Percentiles rank a stretch among this genome's conserved stretches.
phyloP scores from a whole-genome alignment of 108 stramenopile genomes.

The Licmophora abbreviata region DNA sequence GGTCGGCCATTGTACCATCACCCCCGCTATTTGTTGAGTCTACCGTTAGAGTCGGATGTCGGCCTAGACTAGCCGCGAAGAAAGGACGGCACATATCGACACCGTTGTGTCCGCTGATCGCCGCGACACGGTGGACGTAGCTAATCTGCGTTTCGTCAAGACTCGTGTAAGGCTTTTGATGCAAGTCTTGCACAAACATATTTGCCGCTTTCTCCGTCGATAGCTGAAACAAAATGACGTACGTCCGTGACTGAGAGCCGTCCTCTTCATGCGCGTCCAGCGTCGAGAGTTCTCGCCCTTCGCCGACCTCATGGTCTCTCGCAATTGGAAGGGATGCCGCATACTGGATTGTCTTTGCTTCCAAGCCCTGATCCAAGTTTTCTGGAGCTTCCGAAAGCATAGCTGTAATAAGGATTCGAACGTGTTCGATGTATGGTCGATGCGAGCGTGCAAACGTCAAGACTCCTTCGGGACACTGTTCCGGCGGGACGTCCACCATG shows the following conservation, averaged over 20 bases:
- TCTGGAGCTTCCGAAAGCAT: background rate
- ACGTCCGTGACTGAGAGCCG: conserved; percentile 15
- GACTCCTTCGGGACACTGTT: conserved; percentile 79
- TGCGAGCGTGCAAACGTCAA: conserved; percentile 60
- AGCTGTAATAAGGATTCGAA: conserved; percentile 56
- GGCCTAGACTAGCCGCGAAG: conserved; percentile 39
- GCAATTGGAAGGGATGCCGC: background rate
- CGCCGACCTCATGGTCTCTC: background rate
- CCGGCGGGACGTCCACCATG: conserved; percentile 71
- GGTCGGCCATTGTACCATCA: background rate
- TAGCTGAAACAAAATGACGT: conserved; percentile 55
- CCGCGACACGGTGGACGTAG: conserved; percentile 38
- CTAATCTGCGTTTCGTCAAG: conserved; percentile 60
- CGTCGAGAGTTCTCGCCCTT: background rate
- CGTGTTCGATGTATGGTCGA: conserved; percentile 60
- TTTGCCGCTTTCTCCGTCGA: conserved; percentile 40
- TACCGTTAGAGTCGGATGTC: conserved; percentile 16
- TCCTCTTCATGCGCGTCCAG: background rate
- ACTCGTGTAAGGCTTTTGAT: conserved; percentile 57
- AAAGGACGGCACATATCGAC: conserved; percentile 54
- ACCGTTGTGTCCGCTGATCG: conserved; percentile 48
- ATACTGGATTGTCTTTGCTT: background rate
- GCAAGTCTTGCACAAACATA: conserved; percentile 49
- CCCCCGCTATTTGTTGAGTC: conserved; percentile 1
- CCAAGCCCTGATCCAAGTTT: background rate